Base-by-base conservation (phyloP, 306 rosid genomes). In the Dalbergia cochinchinensis region DNA sequence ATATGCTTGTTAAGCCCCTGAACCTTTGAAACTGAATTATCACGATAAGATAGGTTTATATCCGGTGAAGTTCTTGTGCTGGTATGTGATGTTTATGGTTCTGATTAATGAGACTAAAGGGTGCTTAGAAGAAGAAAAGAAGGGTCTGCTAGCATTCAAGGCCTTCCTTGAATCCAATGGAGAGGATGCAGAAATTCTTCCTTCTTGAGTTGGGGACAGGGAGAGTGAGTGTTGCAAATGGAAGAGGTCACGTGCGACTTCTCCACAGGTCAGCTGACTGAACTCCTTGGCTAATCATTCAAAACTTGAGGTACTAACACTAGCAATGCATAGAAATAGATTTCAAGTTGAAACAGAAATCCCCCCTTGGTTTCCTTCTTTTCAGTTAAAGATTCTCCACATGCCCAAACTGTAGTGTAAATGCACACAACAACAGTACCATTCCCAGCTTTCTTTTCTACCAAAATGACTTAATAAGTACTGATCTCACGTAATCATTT, bases 321-420 rank as follows among this genome's bases (percentile, higher is more conserved):
- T 76, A 15, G 11, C 68, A n/a, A 35, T 45, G 57, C 42, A 31
- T 14, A 39, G 54, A 11, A 75, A 65, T 11, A 74, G 58, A 7
- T 19, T 81, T 8, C 50, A 61, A 50, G 75, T 82, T 20, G 85
- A 81, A 48, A 82, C 73, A 5, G 63, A 76, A 48, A 7, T 14
- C n/a, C 5, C 77, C 2, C 11, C n/a, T 3, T 69, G 78, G 67
- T 3, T 15, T 4, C 60, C 71, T 19, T 51, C 59, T 11, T 75
- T 83, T 45, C 79, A 83, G 6, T 42, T 82, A 50, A 8, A 42
- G 33, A 4, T 33, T 9, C 78, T 82, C 18, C 19, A 48, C 18
- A 19, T 77, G 13, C 19, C 11, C 3, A 33, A 33, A n/a, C 9
- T 76, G 69, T 16, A 75, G 57, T 54, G 20, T 69, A 7, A 69